Evolutionary conservation across 2,329 filamentous ascomycete species (phyloP).

Genomic region (Hypomyces rosellus): DNA sequence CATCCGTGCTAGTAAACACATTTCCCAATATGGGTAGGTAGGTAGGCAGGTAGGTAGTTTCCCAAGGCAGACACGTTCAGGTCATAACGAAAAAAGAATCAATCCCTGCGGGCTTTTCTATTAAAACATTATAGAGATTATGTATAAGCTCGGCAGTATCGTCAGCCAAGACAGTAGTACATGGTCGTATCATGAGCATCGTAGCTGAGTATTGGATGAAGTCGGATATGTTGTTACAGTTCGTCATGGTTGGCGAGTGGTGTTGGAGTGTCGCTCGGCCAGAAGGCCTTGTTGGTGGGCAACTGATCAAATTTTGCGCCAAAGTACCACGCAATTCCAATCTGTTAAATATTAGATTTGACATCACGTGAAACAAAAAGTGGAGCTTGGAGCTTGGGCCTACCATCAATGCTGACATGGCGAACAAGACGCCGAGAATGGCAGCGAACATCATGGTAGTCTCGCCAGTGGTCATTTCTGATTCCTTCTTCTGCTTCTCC

Average conservation of each 20-base stretch:
- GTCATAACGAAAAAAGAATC: not conserved
- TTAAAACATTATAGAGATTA: constrained; percentile 6
- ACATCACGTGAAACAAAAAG: not conserved
- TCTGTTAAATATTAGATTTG: constrained; percentile 39
- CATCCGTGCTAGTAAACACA: constrained; percentile 73
- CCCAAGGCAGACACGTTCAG: no score
- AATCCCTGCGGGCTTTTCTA: not conserved
- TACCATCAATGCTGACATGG: constrained; percentile 78
- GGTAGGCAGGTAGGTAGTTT: no score
- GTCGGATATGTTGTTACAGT: constrained; percentile 22
- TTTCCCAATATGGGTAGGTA: no score
- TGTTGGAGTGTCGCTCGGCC: constrained; percentile 16
- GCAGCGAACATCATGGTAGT: constrained; percentile 59
- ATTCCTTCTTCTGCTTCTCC: constrained; percentile 33
- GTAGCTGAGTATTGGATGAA: constrained; percentile 5
- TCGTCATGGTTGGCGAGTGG: constrained; percentile 28
- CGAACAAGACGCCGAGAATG: constrained; percentile 59
- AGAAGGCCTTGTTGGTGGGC: not conserved
- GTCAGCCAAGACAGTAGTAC: constrained; percentile 8
- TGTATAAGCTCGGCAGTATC: constrained; percentile 8
- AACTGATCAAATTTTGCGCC: constrained; percentile 70
- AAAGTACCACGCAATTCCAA: constrained; percentile 69
- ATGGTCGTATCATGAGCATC: constrained; percentile 7
- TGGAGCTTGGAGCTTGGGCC: constrained; percentile 24
- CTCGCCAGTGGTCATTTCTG: constrained; percentile 50